Evolutionary conservation across 2,329 filamentous ascomycete species (phyloP).

Genomic region (Paraconiothyrium sp.): DNA sequence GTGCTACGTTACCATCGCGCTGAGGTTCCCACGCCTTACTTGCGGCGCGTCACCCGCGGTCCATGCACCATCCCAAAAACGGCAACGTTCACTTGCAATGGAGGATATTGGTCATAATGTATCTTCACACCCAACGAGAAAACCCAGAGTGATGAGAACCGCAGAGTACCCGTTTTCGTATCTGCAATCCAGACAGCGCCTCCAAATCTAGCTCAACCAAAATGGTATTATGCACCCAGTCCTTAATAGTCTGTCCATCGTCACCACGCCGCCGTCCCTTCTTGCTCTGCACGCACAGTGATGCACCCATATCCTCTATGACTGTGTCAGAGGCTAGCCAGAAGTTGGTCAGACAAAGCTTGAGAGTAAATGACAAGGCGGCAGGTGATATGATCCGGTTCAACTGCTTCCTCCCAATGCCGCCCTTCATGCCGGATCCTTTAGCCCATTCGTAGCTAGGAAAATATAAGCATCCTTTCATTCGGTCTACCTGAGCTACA

Average conservation of each 20-base stretch:
- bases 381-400: not conserved
- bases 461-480: constrained; percentile 11
- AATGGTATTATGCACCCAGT: not conserved
- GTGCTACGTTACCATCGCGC: constrained; percentile 29
- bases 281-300: not conserved
- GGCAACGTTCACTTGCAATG: constrained; percentile 2
- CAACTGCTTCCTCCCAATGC: not conserved
- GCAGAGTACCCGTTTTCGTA: not conserved
- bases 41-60: constrained; percentile 25
- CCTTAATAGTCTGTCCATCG: not conserved
- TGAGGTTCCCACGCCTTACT: constrained; percentile 24
- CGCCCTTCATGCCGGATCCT: constrained; percentile 72
- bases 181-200: not conserved
- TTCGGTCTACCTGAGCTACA: not conserved
- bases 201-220: not conserved
- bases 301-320: not conserved
- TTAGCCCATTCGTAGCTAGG: constrained; percentile 81
- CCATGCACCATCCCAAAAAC: constrained; percentile 33
- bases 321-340: not conserved
- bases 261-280: not conserved
- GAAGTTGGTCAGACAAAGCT: not conserved
- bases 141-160: not conserved
- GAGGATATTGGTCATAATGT: not conserved
- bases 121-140: not conserved
- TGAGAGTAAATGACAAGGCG: not conserved